These are phyloP conservation scores for Aspergillus taichungensis DNA, from an alignment of 495 filamentous ascomycete genomes.

Conservation along the genomic window DNA sequence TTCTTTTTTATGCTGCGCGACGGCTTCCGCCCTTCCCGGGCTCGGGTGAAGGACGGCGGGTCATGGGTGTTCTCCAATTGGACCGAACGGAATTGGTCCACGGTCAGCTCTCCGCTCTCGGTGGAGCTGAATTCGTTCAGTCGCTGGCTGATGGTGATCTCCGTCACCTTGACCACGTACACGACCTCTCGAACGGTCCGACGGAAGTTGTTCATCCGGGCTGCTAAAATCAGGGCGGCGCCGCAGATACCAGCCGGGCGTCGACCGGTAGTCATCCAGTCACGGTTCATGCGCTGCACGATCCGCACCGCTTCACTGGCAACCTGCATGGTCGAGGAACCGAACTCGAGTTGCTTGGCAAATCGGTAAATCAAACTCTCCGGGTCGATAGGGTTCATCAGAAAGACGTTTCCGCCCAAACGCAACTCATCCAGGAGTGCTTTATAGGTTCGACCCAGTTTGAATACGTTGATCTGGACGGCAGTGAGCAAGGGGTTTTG, in stretches of 20 bases:
- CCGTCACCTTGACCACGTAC: slow-evolving; percentile 90
- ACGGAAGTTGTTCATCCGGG: slow-evolving; percentile 94
- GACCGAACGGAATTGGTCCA: slow-evolving; percentile 75
- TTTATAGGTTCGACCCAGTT: slow-evolving; percentile 77
- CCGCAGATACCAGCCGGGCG: slow-evolving; percentile 91
- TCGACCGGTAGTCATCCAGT: slow-evolving; percentile 93
- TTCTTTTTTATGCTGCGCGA: slow-evolving; percentile 27
- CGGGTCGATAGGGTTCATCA: slow-evolving; percentile 56
- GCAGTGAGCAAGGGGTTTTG: neutral
- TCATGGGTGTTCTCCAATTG: slow-evolving; percentile 59
- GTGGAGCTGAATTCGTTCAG: slow-evolving; percentile 84
- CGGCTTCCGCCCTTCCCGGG: slow-evolving; percentile 38
- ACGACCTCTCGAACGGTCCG: slow-evolving; percentile 87
- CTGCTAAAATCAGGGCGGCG: slow-evolving; percentile 86
- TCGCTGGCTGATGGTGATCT: slow-evolving; percentile 79
- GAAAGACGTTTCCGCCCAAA: slow-evolving; percentile 38
- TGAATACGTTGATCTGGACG: slow-evolving; percentile 74
- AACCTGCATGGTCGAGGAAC: slow-evolving; percentile 62
- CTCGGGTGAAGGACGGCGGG: slow-evolving; percentile 73
- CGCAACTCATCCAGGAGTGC: slow-evolving; percentile 59
- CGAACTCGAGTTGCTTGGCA: slow-evolving; percentile 83
- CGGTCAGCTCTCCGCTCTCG: slow-evolving; percentile 66
- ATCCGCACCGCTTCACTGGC: slow-evolving; percentile 79
- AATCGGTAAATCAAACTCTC: slow-evolving; percentile 87
- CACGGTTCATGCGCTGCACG: slow-evolving; percentile 82